phyloP scores from a whole-genome alignment of 805 yeast species.

The Cyberlindnera sargentensis region DNA sequence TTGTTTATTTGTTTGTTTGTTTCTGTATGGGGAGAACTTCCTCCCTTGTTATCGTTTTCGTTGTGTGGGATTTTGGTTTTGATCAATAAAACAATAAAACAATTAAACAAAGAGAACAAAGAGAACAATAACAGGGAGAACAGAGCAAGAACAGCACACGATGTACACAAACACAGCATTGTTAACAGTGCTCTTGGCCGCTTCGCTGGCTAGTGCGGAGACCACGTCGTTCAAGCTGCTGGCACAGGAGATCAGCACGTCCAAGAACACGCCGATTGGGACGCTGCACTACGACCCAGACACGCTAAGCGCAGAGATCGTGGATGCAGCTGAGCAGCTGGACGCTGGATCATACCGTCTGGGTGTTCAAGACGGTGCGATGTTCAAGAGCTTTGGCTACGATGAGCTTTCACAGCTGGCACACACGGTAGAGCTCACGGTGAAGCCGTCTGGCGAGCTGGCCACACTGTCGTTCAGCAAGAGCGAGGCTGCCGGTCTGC shows the following conservation, averaged over 20 bases:
- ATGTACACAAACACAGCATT: not conserved
- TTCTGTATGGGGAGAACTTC: no score
- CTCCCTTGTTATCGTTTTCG: no score
- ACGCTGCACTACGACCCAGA: slow-evolving; percentile 4
- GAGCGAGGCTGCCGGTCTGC: slow-evolving; percentile 8
- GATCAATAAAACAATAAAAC: no score
- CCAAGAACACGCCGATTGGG: slow-evolving; percentile 4
- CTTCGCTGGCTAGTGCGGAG: not conserved
- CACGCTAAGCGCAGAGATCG: not conserved
- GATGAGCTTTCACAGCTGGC: slow-evolving; percentile 10
- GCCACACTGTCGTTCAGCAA: slow-evolving; percentile 9
- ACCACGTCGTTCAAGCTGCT: slow-evolving; percentile 2
- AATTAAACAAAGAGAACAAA: not conserved
- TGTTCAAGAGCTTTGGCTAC: slow-evolving; percentile 13
- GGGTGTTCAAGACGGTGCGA: slow-evolving; percentile 15
- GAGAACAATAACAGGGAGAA: not conserved
- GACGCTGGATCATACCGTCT: slow-evolving; percentile 17
- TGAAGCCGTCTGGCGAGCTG: slow-evolving; percentile 18
- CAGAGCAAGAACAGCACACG: not conserved
- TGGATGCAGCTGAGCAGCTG: not conserved
- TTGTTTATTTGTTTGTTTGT: not conserved
- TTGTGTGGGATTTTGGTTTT: no score
- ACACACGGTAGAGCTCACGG: slow-evolving; percentile 11
- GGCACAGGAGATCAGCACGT: slow-evolving; percentile 8
- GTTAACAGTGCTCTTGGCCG: not conserved